phyloP scores from a whole-genome alignment of 2,329 filamentous ascomycete genomes.

The Alternaria viburni region DNA sequence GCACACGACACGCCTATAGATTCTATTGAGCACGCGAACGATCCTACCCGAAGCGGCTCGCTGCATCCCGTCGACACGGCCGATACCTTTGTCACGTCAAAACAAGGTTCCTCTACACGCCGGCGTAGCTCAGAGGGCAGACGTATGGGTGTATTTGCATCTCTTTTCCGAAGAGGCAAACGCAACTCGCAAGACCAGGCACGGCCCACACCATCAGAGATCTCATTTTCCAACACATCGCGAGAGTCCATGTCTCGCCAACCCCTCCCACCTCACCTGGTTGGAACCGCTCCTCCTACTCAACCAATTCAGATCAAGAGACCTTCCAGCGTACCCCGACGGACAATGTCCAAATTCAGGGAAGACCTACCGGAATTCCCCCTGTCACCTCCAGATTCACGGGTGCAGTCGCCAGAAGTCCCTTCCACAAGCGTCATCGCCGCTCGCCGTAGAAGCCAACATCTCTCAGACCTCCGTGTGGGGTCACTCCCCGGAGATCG shows the following conservation, averaged over 20 bases:
- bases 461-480: conserved; percentile 42
- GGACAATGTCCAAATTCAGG: conserved; percentile 88
- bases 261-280: conserved; percentile 57
- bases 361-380: conserved; percentile 90
- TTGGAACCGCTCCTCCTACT: conserved; percentile 47
- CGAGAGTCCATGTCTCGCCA: conserved; percentile 79
- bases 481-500: conserved; percentile 38
- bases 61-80: conserved; percentile 41
- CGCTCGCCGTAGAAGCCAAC: conserved; percentile 48
- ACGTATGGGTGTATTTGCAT: conserved; percentile 45
- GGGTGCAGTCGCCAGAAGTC: conserved; percentile 77
- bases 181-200: conserved; percentile 56
- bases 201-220: conserved; percentile 68
- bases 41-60: conserved; percentile 40
- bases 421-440: conserved; percentile 54
- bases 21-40: conserved; percentile 48
- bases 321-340: conserved; percentile 68
- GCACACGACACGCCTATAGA: conserved; percentile 47
- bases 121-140: conserved; percentile 45
- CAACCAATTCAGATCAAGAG: conserved; percentile 52
- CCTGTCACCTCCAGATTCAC: conserved; percentile 82
- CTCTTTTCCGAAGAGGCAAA: conserved; percentile 74
- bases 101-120: conserved; percentile 29
- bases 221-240: conserved; percentile 82
- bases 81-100: conserved; percentile 39